Base-by-base conservation (phyloP, 495 filamentous ascomycete species). In the Annulohypoxylon stygium region DNA sequence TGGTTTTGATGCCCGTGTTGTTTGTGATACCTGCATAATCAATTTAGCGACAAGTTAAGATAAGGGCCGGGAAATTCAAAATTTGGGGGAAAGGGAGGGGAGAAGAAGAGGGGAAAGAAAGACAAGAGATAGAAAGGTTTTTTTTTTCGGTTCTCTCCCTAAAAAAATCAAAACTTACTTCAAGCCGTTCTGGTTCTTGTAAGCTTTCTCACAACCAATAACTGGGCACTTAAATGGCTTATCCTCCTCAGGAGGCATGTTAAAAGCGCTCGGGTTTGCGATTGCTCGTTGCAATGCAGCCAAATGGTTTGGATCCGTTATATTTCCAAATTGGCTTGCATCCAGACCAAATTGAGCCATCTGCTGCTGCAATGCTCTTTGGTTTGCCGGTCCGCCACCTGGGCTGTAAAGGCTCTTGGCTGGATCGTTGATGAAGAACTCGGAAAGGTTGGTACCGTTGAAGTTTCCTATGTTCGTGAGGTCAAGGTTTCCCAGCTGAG, bases 181-280 rank as follows among this genome's bases (percentile, higher is more conserved):
- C 36, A 99, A 85, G 36, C 96, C 96, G 75, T 99, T 99, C 76
- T 98, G 96, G 80, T 99, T 99, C 87, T 99, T 99, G 81, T 99
- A 99, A 12, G 96, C 96, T 85, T 99, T 99, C 80, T 99, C 96
- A 78, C 96, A 99, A 16, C 96, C 96, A 76, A 98, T 97, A 48
- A 99, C 96, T 8, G 97, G 96, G 79, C 96, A 99, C 76, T 92
- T 92, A 87, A 97, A 98, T 0, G 96, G 96, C 83, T 98, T 99
- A 70, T 93, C 91, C 74, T 98, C 94, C 67, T 81, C 91, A 82
- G 72, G 90, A 14, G 83, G 80, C 75, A 87, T 86, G 72, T 87
- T 82, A 75, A 87, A 65, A 59, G 79, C 76, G 51, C 72, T 76
- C 53, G 79, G 78, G 58, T 81, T 76, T 9, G 83, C 89, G 51